Base-by-base conservation (phyloP, 1,284 basidiomycete species). In the Limonomyces culmigenus region DNA sequence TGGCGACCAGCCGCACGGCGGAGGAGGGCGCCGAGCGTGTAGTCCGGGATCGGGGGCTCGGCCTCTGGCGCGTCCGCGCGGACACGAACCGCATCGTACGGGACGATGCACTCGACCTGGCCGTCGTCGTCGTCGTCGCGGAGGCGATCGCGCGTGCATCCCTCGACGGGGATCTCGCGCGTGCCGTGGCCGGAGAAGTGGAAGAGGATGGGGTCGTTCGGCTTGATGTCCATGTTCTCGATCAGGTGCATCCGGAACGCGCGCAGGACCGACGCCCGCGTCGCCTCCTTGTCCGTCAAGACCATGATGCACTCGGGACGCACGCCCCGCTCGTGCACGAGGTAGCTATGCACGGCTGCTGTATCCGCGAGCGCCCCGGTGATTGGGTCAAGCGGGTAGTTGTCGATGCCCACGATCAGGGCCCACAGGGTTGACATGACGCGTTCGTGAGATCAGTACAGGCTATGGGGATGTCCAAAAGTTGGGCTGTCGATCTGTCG, bases 131-230 rank as follows among this genome's bases (percentile, higher is more conserved):
- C 40, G 15, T 34, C 16, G 14, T 38, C 35, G 11, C 35, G 31
- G n/a, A 43, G 39, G 4, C 36, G 29, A 14, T 43, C 40, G 15
- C 2, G 38, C 21, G 18, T 19, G 15, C 15, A 23, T 15, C 35
- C 39, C 32, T 29, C 30, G 5, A 15, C 29, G 18, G 10, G n/a
- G 10, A 8, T 27, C 30, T 11, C 1, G 49, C 50, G 6, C 38
- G 39, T 12, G 12, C 59, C 59, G 39, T 62, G 58, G 2, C 59
- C 59, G 4, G 58, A 54, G 37, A 49, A 61, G 40, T 51, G 59
- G 31, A 61, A 53, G 29, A 59, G 43, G 23, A 60, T 55, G 13
- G 48, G 44, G 4, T 48, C 42, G 19, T 48, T 47, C 23, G 42
- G 39, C 15, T 41, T 30, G 31, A 55, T 54, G 6, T 39, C 35